phyloP scores from a whole-genome alignment of 73 alveolate species.

The Paramecium tetraurelia region DNA sequence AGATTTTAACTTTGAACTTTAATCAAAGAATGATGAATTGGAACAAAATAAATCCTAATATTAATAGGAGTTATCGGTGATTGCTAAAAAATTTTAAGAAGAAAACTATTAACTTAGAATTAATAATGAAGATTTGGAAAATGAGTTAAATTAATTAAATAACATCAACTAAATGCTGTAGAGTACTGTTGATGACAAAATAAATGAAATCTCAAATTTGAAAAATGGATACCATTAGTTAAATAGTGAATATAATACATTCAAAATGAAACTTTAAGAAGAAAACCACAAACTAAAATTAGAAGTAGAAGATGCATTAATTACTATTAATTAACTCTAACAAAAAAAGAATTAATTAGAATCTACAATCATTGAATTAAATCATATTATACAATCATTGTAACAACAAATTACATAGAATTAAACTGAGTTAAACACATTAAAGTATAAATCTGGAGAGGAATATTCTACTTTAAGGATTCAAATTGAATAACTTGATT shows the following conservation, averaged over 20 bases:
- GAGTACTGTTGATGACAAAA: neutral
- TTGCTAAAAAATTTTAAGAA: neutral
- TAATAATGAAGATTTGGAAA: neutral
- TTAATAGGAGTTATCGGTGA: neutral
- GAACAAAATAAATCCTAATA: neutral
- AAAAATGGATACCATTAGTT: neutral
- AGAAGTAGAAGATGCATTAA: neutral
- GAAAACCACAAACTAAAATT: constrained; percentile 5
- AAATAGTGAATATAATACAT: neutral
- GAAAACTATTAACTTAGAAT: neutral
- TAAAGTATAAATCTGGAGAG: neutral
- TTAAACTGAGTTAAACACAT: neutral
- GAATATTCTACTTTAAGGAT: neutral
- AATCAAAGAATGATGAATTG: neutral
- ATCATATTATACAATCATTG: neutral
- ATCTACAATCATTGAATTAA: neutral
- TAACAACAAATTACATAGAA: neutral
- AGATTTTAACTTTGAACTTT: neutral
- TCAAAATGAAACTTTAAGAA: neutral
- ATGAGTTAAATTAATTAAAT: neutral
- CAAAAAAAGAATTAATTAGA: neutral
- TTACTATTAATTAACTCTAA: neutral
- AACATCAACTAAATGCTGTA: neutral
- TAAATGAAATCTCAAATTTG: neutral
- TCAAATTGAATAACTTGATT: constrained; percentile 18